Evolutionary conservation across 2,329 filamentous ascomycete genomes (phyloP), one percentile per base, ranked within the genome.

Genomic region (Graphilbum fragrans): DNA sequence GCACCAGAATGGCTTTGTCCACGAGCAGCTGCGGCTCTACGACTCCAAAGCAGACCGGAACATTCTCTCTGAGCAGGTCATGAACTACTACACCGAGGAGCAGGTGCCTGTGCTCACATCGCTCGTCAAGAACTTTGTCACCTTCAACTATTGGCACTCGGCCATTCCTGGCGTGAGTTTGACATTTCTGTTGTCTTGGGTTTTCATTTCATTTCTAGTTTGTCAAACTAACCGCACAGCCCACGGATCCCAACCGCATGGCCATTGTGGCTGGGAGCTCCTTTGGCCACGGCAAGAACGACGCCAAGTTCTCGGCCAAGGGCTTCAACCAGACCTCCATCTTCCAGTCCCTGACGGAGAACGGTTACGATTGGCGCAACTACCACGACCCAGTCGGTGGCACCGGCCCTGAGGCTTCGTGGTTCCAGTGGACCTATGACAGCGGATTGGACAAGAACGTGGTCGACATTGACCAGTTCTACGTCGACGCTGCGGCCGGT

Each of bases 91-190:
- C 46, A 59, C 60, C 2, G 60, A 63, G 44, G 54, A 56, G 1
- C 55, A 66, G 50, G 56, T 66, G 3, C 63, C 62, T 0, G 58
- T 63, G 16, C 49, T 67, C 19, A 61, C 60, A 12, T 38, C 53
- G 5, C 47, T 67, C 36, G 60, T 60, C 14, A 52, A 65, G 32
- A 63, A 66, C 49, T 66, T 58, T 46, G 52, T 61, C 14, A 61
- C 59, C 11, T 66, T 67, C 41, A 65, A 66, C 55, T 55, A 62
- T 52, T 67, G 63, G 64, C 58, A 63, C 51, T 63, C 60, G 31
- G 59, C 58, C 41, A 49, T 64, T 17, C 59, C 61, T 2, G 63
- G 63, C 5, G 61, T 64, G 53, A 52, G 60, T 59, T 18, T 34
- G 9, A 19, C 19, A 8, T 16, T 32, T 39, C 23, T 38, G 21